phyloP scores from a whole-genome alignment of 2,329 filamentous ascomycete genomes.

The Trematosphaeria pertusa region DNA sequence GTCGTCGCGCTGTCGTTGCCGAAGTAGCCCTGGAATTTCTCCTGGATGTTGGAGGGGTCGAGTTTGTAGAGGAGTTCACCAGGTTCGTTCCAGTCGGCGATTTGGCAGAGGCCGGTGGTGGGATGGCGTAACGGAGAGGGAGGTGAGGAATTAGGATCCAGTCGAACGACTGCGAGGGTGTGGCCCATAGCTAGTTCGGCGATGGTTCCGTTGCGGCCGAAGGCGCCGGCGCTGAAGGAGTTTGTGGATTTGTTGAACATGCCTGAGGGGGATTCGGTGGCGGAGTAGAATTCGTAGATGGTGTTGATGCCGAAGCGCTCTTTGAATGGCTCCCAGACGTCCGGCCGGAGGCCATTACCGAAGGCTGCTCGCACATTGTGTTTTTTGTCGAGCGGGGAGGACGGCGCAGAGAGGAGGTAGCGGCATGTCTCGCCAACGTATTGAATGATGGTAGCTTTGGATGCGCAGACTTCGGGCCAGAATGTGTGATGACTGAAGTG shows the following conservation, averaged over 20 bases:
- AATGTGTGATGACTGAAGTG: constrained; percentile 48
- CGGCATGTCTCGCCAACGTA: constrained; percentile 51
- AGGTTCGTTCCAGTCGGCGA: constrained; percentile 68
- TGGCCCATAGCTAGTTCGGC: constrained; percentile 59
- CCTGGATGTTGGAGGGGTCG: constrained; percentile 52
- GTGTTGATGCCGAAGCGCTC: constrained; percentile 47
- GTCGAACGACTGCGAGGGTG: constrained; percentile 66
- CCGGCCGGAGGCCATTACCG: constrained; percentile 51
- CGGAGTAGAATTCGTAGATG: constrained; percentile 50
- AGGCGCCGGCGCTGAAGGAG: constrained; percentile 67
- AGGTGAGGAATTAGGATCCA: constrained; percentile 68
- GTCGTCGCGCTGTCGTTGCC: constrained; percentile 46
- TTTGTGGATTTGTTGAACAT: constrained; percentile 61
- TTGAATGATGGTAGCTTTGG: constrained; percentile 47
- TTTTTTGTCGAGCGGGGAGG: constrained; percentile 36
- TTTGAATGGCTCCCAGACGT: constrained; percentile 51
- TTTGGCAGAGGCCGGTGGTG: constrained; percentile 68
- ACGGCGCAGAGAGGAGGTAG: constrained; percentile 46
- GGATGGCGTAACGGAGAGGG: constrained; percentile 67
- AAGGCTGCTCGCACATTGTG: constrained; percentile 43
- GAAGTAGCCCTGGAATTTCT: constrained; percentile 70
- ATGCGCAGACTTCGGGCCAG: constrained; percentile 46
- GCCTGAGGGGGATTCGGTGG: constrained; percentile 63
- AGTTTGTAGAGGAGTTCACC: constrained; percentile 70
- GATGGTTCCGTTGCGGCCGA: constrained; percentile 74